A percentile compares a stretch with the other conserved stretches of the same genome.
Evolutionary conservation across 768 basidiomycete genomes (phyloP).

Genomic region (Leucogyrophana mollusca): DNA sequence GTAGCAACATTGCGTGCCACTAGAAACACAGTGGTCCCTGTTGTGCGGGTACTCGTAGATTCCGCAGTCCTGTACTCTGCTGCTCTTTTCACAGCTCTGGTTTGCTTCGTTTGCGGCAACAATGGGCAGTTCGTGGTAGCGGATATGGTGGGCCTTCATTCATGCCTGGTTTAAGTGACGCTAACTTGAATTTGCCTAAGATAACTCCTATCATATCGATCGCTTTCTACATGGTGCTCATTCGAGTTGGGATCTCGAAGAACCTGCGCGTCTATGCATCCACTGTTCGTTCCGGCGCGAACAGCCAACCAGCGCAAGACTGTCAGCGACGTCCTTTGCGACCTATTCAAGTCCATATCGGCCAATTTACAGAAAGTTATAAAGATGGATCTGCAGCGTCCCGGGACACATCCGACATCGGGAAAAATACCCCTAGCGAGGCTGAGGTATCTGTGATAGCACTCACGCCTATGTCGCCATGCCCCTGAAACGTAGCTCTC

Average conservation of each 20-base stretch:
- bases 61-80: constrained; percentile 14
- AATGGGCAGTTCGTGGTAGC: constrained; percentile 11
- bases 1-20: constrained; percentile 8
- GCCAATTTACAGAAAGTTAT: no score
- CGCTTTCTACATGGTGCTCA: constrained; percentile 8
- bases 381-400: no score
- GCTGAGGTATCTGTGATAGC: no score
- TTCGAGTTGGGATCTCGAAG: constrained; percentile 18
- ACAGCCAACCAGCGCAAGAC: no score
- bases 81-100: constrained; percentile 10
- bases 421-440: no score
- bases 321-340: no score
- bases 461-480: no score
- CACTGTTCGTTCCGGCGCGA: no score
- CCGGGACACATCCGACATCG: no score
- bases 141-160: constrained; percentile 15
- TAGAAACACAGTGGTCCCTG: constrained; percentile 3
- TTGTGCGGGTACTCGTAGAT: constrained; percentile 17
- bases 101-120: constrained; percentile 9
- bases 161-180: constrained; percentile 1
- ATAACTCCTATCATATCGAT: constrained; percentile 19
- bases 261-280: neutral
- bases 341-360: no score
- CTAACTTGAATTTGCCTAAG: constrained; percentile 1
- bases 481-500: no score